Conservation (phyloP, 1,284 basidiomycete genomes). For the Irpex sp. region DNA sequence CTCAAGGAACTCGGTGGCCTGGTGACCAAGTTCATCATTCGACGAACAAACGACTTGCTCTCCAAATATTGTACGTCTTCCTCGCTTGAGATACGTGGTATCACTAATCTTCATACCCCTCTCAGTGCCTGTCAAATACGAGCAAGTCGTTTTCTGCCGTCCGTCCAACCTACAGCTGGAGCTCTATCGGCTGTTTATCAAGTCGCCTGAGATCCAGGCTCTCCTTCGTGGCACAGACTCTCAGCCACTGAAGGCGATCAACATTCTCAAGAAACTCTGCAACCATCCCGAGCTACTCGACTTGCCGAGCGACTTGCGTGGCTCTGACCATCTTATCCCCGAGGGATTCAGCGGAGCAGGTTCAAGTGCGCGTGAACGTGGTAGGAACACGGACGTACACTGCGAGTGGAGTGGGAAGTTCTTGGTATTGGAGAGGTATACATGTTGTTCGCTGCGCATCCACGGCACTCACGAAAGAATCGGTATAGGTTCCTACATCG, state of each 20-base stretch:
- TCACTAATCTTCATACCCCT: constrained; percentile 3
- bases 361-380: constrained; percentile 29
- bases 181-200: constrained; percentile 91
- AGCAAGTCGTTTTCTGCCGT: constrained; percentile 97
- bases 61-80: constrained; percentile 87
- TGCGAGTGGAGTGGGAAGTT: constrained; percentile 92
- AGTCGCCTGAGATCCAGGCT: constrained; percentile 92
- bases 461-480: not conserved
- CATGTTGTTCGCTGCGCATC: not conserved
- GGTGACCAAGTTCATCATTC: constrained; percentile 96
- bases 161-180: constrained; percentile 87
- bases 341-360: constrained; percentile 72
- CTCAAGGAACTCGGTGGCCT: constrained; percentile 89
- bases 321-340: constrained; percentile 83
- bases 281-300: constrained; percentile 96
- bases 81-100: not conserved
- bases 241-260: constrained; percentile 96
- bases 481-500: constrained; percentile 76
- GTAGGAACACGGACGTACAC: constrained; percentile 57
- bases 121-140: constrained; percentile 97
- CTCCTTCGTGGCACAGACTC: constrained; percentile 88
- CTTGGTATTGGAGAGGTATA: constrained; percentile 86
- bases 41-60: constrained; percentile 93
- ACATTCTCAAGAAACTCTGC: constrained; percentile 95
- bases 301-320: constrained; percentile 83